Evolutionary conservation across 2,329 filamentous ascomycete genomes (phyloP).

Genomic region (Penicillium fuscoglaucum): DNA sequence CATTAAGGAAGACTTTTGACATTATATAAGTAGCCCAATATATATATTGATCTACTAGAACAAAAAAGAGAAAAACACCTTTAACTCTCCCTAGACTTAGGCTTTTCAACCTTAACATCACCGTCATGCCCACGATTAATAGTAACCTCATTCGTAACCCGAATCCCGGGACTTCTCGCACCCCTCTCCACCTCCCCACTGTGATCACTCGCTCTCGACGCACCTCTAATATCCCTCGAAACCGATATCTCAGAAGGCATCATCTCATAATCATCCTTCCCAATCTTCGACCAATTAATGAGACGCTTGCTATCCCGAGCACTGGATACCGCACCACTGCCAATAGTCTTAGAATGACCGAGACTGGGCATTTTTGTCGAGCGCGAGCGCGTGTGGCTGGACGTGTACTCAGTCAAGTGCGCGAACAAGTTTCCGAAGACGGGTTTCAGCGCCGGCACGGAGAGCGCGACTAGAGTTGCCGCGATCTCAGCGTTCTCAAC

Average conservation of each 20-base stretch:
- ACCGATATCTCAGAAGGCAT: constrained; percentile 29
- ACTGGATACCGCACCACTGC: constrained; percentile 16
- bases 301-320: constrained; percentile 26
- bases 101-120: neutral
- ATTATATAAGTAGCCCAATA: neutral
- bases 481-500: constrained; percentile 55
- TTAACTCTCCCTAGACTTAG: neutral
- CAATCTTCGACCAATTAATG: constrained; percentile 23
- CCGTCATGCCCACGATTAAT: constrained; percentile 9
- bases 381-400: constrained; percentile 23
- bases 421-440: constrained; percentile 39
- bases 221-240: constrained; percentile 4
- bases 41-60: neutral
- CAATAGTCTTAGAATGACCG: constrained; percentile 14
- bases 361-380: constrained; percentile 15
- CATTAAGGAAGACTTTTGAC: neutral
- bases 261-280: constrained; percentile 29
- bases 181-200: neutral
- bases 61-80: neutral
- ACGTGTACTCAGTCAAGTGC: constrained; percentile 25
- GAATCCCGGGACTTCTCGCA: constrained; percentile 17
- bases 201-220: neutral
- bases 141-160: constrained; percentile 27
- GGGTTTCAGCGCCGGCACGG: constrained; percentile 53
- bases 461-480: constrained; percentile 53